phyloP scores from a whole-genome alignment of 805 yeast genomes.

The Ogataea salicorniae region DNA sequence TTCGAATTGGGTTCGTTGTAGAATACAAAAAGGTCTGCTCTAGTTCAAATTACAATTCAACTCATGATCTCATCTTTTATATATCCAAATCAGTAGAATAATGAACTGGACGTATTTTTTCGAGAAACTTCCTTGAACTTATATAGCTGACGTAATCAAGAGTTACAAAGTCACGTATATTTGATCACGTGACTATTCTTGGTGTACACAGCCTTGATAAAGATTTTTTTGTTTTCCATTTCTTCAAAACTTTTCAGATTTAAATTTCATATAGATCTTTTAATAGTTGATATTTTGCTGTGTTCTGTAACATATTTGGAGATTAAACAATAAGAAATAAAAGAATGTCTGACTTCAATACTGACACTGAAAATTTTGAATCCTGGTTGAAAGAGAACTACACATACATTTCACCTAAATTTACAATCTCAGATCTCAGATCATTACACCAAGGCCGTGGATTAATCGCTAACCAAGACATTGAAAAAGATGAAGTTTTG shows the following conservation, averaged over 20 bases:
- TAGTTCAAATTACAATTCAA: neutral
- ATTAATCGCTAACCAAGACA: constrained; percentile 57
- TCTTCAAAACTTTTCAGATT: neutral
- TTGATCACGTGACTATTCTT: neutral
- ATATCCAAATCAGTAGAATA: too few relatives aligned
- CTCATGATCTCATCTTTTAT: neutral
- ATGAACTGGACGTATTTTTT: neutral
- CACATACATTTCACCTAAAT: constrained; percentile 47
- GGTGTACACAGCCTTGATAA: neutral
- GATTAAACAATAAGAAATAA: neutral
- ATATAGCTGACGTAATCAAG: too few relatives aligned
- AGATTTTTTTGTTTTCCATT: neutral
- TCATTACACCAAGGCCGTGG: constrained; percentile 69
- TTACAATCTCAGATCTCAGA: constrained; percentile 59
- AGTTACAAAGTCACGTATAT: neutral
- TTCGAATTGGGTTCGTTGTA: too few relatives aligned
- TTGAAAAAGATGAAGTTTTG: constrained; percentile 55
- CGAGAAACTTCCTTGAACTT: too few relatives aligned
- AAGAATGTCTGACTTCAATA: constrained; percentile 5
- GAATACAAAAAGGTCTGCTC: neutral
- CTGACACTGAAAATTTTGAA: constrained; percentile 36
- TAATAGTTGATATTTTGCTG: too few relatives aligned
- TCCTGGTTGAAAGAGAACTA: constrained; percentile 42
- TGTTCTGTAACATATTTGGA: too few relatives aligned
- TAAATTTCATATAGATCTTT: neutral